These are phyloP conservation scores for Anisodus acutangulus DNA, from an alignment of 257 asterid genomes.

Conservation along the genomic window DNA sequence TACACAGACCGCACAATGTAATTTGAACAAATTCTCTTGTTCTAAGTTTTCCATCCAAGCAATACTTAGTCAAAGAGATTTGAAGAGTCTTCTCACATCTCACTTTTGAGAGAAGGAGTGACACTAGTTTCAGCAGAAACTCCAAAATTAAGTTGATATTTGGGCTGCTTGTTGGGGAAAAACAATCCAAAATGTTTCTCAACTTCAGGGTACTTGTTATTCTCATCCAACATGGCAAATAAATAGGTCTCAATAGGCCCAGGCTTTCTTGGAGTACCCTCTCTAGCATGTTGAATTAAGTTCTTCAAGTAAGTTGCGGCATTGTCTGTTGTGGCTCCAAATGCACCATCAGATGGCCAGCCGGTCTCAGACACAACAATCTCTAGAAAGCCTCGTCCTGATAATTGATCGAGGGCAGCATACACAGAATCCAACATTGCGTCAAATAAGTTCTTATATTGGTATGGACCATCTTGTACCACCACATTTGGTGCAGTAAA, in stretches of 20 bases:
- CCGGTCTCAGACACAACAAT: slow-evolving; percentile 48
- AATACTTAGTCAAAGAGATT: neutral
- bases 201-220: neutral
- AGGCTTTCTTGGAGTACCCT: slow-evolving; percentile 18
- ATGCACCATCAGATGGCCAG: slow-evolving; percentile 21
- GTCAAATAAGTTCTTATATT: slow-evolving; percentile 10
- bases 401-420: slow-evolving; percentile 44
- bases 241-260: neutral
- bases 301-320: neutral
- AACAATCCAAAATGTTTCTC: slow-evolving; percentile 10
- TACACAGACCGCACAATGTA: too few species aligned
- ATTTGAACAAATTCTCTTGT: too few species aligned
- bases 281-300: neutral
- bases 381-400: slow-evolving; percentile 37
- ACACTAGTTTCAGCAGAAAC: neutral
- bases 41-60: too few species aligned
- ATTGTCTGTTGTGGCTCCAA: neutral
- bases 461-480: neutral
- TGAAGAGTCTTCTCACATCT: neutral
- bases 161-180: slow-evolving; percentile 35
- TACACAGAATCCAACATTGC: slow-evolving; percentile 38
- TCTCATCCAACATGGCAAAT: neutral
- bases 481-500: neutral
- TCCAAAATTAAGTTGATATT: slow-evolving; percentile 35
- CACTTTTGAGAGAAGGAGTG: neutral